Conservation (phyloP, 768 basidiomycete species). For the Lyophyllum atratum region DNA sequence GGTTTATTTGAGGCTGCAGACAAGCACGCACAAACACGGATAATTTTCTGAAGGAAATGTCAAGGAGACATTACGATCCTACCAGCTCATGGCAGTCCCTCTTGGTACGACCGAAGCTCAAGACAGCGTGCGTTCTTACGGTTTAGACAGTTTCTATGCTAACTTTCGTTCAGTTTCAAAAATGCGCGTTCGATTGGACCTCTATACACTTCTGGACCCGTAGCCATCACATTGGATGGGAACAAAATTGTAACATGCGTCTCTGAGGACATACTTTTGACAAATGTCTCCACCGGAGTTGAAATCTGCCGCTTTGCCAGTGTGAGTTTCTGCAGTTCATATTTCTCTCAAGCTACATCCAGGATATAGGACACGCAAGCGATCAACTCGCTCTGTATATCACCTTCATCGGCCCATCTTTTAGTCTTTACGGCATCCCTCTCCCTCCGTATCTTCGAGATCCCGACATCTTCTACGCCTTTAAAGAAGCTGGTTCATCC, state of each 20-base stretch:
- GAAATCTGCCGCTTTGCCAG: slow-evolving; percentile 82
- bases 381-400: slow-evolving; percentile 82
- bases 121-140: slow-evolving; percentile 56
- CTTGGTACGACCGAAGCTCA: slow-evolving; percentile 49
- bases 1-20: background rate
- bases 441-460: slow-evolving; percentile 80
- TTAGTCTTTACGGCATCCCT: slow-evolving; percentile 81
- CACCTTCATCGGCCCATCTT: slow-evolving; percentile 74
- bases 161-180: slow-evolving; percentile 62
- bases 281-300: slow-evolving; percentile 72
- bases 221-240: slow-evolving; percentile 79
- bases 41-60: slow-evolving; percentile 16
- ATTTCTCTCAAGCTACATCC: background rate
- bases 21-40: slow-evolving; percentile 17
- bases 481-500: slow-evolving; percentile 61
- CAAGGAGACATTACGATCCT: background rate
- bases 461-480: slow-evolving; percentile 53
- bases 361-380: slow-evolving; percentile 73
- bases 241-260: slow-evolving; percentile 82
- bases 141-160: slow-evolving; percentile 3
- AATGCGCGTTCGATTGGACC: slow-evolving; percentile 74
- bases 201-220: slow-evolving; percentile 86
- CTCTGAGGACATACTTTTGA: slow-evolving; percentile 81
- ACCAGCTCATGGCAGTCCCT: slow-evolving; percentile 32
- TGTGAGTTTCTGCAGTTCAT: slow-evolving; percentile 49